phyloP scores from a whole-genome alignment of 2,329 filamentous ascomycete genomes.

The Alternaria sp. region DNA sequence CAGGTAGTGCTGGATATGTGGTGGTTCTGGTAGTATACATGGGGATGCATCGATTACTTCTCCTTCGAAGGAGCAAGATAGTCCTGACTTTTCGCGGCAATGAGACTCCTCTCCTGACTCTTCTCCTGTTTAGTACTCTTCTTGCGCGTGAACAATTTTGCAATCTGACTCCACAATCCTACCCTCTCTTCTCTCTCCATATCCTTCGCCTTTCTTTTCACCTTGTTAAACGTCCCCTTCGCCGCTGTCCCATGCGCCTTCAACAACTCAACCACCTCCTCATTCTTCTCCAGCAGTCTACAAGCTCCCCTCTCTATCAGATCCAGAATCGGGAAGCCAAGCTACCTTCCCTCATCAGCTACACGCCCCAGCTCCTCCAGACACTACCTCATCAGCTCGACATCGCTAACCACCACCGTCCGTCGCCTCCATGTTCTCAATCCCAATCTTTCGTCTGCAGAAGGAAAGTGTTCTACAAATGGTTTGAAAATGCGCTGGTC shows the following conservation, averaged over 20 bases:
- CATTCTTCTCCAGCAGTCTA: neutral
- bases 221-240: neutral
- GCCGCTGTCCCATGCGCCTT: neutral
- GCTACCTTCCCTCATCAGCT: neutral
- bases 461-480: neutral
- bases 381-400: neutral
- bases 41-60: neutral
- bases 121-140: neutral
- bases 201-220: neutral
- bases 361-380: neutral
- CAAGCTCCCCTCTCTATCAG: neutral
- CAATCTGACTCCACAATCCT: neutral
- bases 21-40: neutral
- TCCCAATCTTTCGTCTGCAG: neutral
- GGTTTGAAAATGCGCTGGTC: neutral
- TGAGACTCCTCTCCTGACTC: neutral
- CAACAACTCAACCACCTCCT: rapidly evolving
- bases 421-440: neutral
- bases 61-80: neutral
- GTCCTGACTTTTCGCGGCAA: neutral
- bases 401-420: neutral
- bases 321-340: rapidly evolving
- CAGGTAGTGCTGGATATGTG: neutral
- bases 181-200: neutral
- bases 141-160: neutral